These are phyloP conservation scores for Solanum boliviense DNA, from an alignment of 257 asterid genomes.

Conservation along the genomic window DNA sequence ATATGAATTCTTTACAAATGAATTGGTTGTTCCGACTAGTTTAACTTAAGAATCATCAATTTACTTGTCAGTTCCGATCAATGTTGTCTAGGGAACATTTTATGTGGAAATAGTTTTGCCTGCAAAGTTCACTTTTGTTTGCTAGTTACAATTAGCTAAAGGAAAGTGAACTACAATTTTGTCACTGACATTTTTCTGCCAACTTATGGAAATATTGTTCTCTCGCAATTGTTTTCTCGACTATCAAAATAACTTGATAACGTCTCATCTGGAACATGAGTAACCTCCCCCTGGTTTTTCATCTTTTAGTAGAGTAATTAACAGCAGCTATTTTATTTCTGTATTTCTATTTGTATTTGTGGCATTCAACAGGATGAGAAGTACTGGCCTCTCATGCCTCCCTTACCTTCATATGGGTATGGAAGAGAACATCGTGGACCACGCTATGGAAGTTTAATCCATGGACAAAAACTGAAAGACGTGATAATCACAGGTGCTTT, in stretches of 20 bases:
- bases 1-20: background rate
- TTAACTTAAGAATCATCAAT: background rate
- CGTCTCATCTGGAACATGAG: background rate
- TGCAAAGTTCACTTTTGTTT: background rate
- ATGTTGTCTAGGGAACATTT: background rate
- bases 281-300: background rate
- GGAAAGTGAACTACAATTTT: background rate
- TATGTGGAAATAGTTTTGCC: background rate
- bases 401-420: slow-evolving; percentile 84
- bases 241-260: background rate
- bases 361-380: slow-evolving; percentile 49
- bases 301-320: background rate
- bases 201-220: background rate
- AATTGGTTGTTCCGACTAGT: background rate
- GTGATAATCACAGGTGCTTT: slow-evolving; percentile 86
- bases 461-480: slow-evolving; percentile 89
- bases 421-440: slow-evolving; percentile 96
- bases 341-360: background rate
- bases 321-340: background rate
- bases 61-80: background rate
- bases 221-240: background rate
- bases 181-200: background rate
- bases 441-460: slow-evolving; percentile 90
- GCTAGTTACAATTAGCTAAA: background rate
- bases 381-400: slow-evolving; percentile 95